Base-by-base conservation (phyloP, 2,329 filamentous ascomycete genomes). In the Xylariaceae sp. region DNA sequence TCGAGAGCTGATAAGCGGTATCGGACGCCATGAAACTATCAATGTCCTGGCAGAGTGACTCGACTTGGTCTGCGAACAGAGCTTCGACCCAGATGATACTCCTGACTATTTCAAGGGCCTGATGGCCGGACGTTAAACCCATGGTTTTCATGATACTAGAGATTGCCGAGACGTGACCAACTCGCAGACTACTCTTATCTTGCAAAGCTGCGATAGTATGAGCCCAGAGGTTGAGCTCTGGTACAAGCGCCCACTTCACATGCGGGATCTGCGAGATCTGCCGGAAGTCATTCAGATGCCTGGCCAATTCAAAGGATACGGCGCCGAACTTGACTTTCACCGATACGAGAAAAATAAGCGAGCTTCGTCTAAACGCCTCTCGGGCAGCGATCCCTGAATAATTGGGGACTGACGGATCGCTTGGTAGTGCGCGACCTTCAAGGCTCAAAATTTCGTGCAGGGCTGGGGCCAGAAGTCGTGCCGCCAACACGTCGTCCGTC, bases 141-240 rank as follows among this genome's bases (percentile, higher is more conserved):
- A 64, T 52, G 3, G 29, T 53, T 23, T 62, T 51, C 64, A 67
- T 67, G 21, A 67, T 62, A 7, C 55, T 54, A 27, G 61, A 60
- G 27, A 67, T 65, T 6, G 59, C 61, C 9, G 59, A 39, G 6
- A 67, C 53, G 29, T 68, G 63, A 60, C 63, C 67, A 18, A 47
- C 53, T 3, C 66, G 53, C 13, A 52, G 47, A 13, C 55, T 57
- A 10, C 41, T 53, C 8, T 60, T 50, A 27, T 65, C 63, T n/a
- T 61, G 59, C 51, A 64, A 49, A 3, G 64, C 66, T n/a, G 58
- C 62, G 3, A 61, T 55, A 1, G 65, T 45, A 11, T 67, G 65
- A 2, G 63, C 64, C 66, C 66, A 68, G 13, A 68, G 57, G 27
- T 59, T 66, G n/a, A 68, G 40, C 57, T 68, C 64, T n/a, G 65